These are phyloP conservation scores for Sungouiozyma intestinalis DNA, from an alignment of 805 yeast species.

Conservation along the genomic window DNA sequence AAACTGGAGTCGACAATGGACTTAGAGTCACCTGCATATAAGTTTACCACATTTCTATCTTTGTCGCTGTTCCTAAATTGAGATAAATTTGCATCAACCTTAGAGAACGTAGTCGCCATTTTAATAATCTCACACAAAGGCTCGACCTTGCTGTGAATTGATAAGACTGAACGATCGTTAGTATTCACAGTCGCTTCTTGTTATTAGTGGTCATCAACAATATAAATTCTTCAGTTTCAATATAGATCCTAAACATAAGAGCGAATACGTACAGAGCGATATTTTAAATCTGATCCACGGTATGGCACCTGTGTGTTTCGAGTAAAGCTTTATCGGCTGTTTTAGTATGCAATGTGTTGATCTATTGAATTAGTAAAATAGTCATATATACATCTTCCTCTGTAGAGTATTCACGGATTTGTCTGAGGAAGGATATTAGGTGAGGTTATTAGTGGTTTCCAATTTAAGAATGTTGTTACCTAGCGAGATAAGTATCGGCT, in stretches of 20 bases:
- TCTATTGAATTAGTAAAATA: too few species aligned
- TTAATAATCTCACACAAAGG: too few species aligned
- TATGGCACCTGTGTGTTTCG: too few species aligned
- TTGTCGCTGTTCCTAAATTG: conserved; percentile 10
- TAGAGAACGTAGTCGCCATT: conserved; percentile 11
- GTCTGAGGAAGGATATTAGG: background rate
- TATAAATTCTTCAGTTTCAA: background rate
- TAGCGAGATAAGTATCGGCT: conserved; percentile 6
- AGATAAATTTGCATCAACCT: conserved; percentile 20
- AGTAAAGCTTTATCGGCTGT: too few species aligned
- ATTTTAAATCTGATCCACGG: background rate
- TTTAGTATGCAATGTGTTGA: too few species aligned
- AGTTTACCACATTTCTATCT: conserved; percentile 8
- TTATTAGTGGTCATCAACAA: conserved; percentile 1
- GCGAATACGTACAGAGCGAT: background rate
- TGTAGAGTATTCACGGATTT: background rate
- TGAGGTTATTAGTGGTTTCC: conserved; percentile 4
- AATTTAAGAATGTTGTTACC: conserved; percentile 8
- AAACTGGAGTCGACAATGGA: background rate
- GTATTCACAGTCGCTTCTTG: too few species aligned
- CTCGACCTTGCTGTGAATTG: too few species aligned
- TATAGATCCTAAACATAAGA: background rate
- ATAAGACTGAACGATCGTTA: too few species aligned
- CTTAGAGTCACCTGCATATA: conserved; percentile 9
- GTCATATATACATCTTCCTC: background rate